A percentile compares a stretch with the other conserved stretches of the same genome.
These are phyloP conservation scores for Aspergillus sojae DNA, from an alignment of 2,329 filamentous ascomycete species.

Conservation along the genomic window DNA sequence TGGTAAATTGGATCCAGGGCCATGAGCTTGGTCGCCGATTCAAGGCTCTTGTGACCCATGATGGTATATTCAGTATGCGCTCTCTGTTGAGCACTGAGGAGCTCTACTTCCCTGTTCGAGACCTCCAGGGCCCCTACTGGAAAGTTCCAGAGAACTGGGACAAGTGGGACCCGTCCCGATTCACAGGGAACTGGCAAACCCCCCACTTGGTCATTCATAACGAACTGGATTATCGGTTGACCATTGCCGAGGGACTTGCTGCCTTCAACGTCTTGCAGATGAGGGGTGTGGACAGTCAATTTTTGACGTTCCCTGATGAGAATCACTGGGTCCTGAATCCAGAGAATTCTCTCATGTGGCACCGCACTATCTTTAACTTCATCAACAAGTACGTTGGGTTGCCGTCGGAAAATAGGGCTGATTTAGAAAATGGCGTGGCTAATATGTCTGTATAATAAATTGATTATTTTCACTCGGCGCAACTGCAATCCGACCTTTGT, in stretches of 20 bases:
- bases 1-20: constrained; percentile 63
- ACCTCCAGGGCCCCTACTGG: constrained; percentile 55
- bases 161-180: constrained; percentile 60
- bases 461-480: not conserved
- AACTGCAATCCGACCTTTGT: not conserved
- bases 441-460: constrained; percentile 20
- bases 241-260: constrained; percentile 79
- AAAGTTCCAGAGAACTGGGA: constrained; percentile 55
- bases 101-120: constrained; percentile 58
- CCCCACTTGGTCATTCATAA: constrained; percentile 90
- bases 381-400: constrained; percentile 63
- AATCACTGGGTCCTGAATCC: constrained; percentile 85
- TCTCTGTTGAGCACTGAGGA: constrained; percentile 53
- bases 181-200: constrained; percentile 73
- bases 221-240: constrained; percentile 84
- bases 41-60: constrained; percentile 60
- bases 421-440: constrained; percentile 20
- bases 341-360: constrained; percentile 90
- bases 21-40: constrained; percentile 58
- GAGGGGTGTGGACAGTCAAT: constrained; percentile 72
- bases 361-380: constrained; percentile 80
- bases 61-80: constrained; percentile 51
- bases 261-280: constrained; percentile 86
- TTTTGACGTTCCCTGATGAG: constrained; percentile 80
- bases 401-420: constrained; percentile 24